phyloP scores from a whole-genome alignment of 352 stramenopile species.

The Pythium aristosporum region DNA sequence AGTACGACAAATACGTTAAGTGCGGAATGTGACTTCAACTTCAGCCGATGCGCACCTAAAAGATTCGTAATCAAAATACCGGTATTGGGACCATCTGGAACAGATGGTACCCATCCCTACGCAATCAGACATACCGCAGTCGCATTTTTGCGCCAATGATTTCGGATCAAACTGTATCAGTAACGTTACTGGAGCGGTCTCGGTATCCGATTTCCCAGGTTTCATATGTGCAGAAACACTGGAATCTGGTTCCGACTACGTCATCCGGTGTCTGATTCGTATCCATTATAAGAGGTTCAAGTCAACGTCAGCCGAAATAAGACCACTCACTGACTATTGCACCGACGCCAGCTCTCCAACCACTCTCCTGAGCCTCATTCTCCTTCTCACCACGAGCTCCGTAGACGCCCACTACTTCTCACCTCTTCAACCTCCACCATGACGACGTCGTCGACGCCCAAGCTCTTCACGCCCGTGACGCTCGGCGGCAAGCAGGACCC shows the following conservation, averaged over 20 bases:
- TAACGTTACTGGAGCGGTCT: too few species aligned
- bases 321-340: background rate
- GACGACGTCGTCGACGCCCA: slow-evolving; percentile 1
- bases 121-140: too few species aligned
- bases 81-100: too few species aligned
- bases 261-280: background rate
- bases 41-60: too few species aligned
- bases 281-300: background rate
- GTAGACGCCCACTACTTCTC: background rate
- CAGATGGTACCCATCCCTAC: too few species aligned
- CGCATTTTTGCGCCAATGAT: too few species aligned
- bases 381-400: background rate
- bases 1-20: too few species aligned
- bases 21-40: too few species aligned
- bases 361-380: background rate
- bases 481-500: slow-evolving; percentile 21
- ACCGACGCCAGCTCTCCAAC: background rate
- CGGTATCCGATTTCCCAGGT: too few species aligned
- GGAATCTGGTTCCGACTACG: background rate
- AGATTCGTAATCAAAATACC: too few species aligned
- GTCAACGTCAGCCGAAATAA: background rate
- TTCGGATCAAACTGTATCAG: too few species aligned
- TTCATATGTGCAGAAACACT: background rate
- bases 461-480: slow-evolving; percentile 26
- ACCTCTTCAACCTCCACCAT: background rate